A percentile compares a stretch with the other conserved stretches of the same genome.
phyloP scores from a whole-genome alignment of 2,329 filamentous ascomycete species.

The Calonectria hongkongensis region DNA sequence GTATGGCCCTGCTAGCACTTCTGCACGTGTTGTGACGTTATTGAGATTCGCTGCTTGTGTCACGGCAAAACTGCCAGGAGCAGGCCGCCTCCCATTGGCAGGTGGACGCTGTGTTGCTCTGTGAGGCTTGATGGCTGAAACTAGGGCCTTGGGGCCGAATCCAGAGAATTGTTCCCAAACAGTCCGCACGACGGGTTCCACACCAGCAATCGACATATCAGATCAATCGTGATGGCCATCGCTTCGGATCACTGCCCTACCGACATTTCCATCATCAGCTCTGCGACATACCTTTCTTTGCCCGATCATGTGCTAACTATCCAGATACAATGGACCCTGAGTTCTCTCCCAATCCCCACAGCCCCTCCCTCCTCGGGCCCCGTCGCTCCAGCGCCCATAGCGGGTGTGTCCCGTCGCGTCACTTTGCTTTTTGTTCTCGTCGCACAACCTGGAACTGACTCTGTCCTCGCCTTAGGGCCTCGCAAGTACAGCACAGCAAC shows the following conservation, averaged over 20 bases:
- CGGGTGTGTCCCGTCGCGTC: constrained; percentile 22
- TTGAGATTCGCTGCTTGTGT: constrained; percentile 18
- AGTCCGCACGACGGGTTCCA: constrained; percentile 18
- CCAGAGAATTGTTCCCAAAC: constrained; percentile 20
- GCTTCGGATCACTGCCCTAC: constrained; percentile 37
- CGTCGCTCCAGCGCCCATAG: constrained; percentile 14
- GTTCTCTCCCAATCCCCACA: constrained; percentile 11
- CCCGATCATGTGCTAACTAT: constrained; percentile 10
- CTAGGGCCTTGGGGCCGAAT: constrained; percentile 18
- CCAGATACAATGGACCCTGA: constrained; percentile 19
- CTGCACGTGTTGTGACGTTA: constrained; percentile 31
- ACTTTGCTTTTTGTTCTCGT: constrained; percentile 41
- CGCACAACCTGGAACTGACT: constrained; percentile 10
- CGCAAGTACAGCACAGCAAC: not conserved
- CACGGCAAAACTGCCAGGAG: constrained; percentile 26
- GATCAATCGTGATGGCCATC: constrained; percentile 21
- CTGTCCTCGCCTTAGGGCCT: not conserved
- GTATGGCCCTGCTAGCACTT: constrained; percentile 25
- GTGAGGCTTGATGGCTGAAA: constrained; percentile 22
- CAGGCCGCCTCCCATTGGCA: constrained; percentile 5
- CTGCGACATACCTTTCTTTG: not conserved
- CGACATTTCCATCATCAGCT: constrained; percentile 5
- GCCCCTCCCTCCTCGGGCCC: constrained; percentile 17
- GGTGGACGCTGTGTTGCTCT: not conserved
- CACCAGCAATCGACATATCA: not conserved